Evolutionary conservation across 2,329 filamentous ascomycete species (phyloP), one percentile per base, ranked within the genome.

Genomic region (Chrysoporthe cubensis): DNA sequence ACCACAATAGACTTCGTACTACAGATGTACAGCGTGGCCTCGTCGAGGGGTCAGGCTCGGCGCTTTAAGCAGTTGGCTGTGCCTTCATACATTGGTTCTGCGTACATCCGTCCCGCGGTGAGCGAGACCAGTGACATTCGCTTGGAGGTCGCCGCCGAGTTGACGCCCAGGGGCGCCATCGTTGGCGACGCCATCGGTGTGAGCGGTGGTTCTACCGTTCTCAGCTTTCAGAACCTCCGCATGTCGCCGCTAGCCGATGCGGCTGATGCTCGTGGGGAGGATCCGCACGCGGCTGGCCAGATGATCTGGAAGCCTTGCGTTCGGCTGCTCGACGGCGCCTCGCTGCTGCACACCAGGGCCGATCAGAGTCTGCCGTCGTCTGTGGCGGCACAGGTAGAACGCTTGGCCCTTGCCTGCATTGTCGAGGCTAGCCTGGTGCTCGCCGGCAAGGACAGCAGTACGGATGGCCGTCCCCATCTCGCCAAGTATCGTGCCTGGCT

Each of bases 281-380:
- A 40, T 16, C 54, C 34, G 16, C 54, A 57, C 32, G 26, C 32
- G 32, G 54, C 54, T 57, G 48, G 48, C 9, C 54, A 57, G 54
- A 40, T 34, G 54, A 57, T 57, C 54, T 50, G 48, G 48, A 50
- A 50, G n/a, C 48, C 48, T 50, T 50, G 48, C 21, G n/a, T 50
- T 21, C n/a, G 48, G n/a, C 48, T 50, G 48, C 48, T 50, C n/a
- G 32, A 57, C 11, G 8, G 16, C 26, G 32, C 34, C 9, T n/a
- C 54, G 32, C 54, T 57, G 6, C n/a, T 50, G 48, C n/a, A 26
- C n/a, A 26, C n/a, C 7, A 13, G 21, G 9, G 21, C 11, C 4
- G 48, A 21, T 21, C 13, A 40, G 5, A 8, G 32, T 14, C 54
- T 57, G 14, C 5, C 34, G 5, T 57, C 54, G 11, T 13, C 13